Conservation (phyloP, 192 early-diverging fungal species). For the Geranomyces michiganensis region DNA sequence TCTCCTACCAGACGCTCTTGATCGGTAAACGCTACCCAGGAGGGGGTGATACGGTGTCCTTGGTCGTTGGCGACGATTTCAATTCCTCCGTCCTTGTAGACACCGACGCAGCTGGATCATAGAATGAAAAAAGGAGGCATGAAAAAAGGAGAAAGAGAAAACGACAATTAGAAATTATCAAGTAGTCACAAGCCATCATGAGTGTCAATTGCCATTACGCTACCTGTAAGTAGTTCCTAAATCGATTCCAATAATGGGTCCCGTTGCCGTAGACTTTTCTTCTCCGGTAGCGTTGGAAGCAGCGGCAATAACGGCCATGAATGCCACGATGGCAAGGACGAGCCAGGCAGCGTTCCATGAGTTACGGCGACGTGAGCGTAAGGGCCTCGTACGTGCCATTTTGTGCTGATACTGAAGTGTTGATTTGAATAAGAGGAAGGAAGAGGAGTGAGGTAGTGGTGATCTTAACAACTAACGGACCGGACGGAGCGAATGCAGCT, state of each 20-base stretch:
- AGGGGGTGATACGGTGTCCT: slow-evolving; percentile 93
- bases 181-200: not conserved
- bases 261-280: slow-evolving; percentile 1
- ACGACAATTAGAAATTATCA: not conserved
- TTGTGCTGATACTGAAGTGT: too few relatives aligned
- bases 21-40: slow-evolving; percentile 91
- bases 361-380: too few relatives aligned
- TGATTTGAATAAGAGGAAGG: too few relatives aligned
- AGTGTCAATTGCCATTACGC: not conserved
- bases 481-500: too few relatives aligned
- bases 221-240: slow-evolving; percentile 83
- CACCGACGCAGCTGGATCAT: slow-evolving; percentile 84
- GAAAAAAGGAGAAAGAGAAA: slow-evolving; percentile 39
- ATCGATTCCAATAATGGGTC: slow-evolving; percentile 86
- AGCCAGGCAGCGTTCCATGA: too few relatives aligned
- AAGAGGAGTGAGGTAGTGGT: too few relatives aligned
- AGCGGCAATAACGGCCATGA: too few relatives aligned
- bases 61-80: slow-evolving; percentile 98
- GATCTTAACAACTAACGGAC: too few relatives aligned
- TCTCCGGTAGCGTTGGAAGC: too few relatives aligned
- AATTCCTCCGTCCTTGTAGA: slow-evolving; percentile 91
- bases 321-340: too few relatives aligned
- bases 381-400: too few relatives aligned
- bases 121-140: not conserved
- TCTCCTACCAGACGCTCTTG: slow-evolving; percentile 92